Evolutionary conservation across 768 basidiomycete genomes (phyloP), one percentile per base, ranked within the genome.

Genomic region (Suillus bovinus): DNA sequence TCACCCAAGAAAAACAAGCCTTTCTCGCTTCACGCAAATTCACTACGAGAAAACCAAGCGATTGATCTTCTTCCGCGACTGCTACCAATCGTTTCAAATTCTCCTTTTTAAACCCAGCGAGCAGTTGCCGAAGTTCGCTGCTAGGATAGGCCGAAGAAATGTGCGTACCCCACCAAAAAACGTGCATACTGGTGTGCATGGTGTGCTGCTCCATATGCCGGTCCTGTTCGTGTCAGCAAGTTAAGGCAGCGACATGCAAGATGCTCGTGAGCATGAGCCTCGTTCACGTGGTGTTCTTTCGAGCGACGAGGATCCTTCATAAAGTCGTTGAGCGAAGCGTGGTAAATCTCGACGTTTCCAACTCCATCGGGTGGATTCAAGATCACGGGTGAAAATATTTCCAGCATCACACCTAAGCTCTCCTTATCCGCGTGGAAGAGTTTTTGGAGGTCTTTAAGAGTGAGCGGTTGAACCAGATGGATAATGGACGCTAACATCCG

Each of bases 251-350:
- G 22, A n/a, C 29, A 33, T 1, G 42, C 58, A 31, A 47, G 41
- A 29, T 42, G 17, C 41, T 46, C 29, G 17, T 59, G 41, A 46
- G 41, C 41, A 4, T 13, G 14, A 2, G 41, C 27, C 4, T 9
- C 29, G 29, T 29, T 14, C 42, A 59, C 27, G 33, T 31, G 16
- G 29, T 31, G 27, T 10, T 47, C 8, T 6, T 3, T 6, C 14
- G 58, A 41, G 13, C 58, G 41, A 6, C 2, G 14, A 31, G 42
- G 27, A 29, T 44, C 38, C 29, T 3, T n/a, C 20, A 59, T 29
- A 17, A 59, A 59, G n/a, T 59, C 59, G 3, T 20, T n/a, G 8
- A 59, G 20, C 24, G 59, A 59, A n/a, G 47, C 47, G 5, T 59
- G 59, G 24, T 59, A 59, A 10, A 59, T 59, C 31, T 50, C 39